Base-by-base conservation (phyloP, 768 basidiomycete species). In the Daedalea quercina region DNA sequence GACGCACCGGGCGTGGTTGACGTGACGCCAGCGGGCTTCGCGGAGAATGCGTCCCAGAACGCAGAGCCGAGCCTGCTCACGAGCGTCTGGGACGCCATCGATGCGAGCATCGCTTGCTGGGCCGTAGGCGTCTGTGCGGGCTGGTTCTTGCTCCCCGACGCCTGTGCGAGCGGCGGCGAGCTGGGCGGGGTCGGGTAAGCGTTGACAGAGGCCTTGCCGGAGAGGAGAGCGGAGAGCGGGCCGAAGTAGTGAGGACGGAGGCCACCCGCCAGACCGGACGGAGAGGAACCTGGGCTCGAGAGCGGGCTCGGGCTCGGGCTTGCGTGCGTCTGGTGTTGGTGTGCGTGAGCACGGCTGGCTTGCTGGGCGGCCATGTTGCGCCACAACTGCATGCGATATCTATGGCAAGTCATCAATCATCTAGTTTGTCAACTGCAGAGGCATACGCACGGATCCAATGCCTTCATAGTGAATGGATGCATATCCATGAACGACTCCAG, bases 341-440 rank as follows among this genome's bases (percentile, higher is more conserved):
- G 55, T 1, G 56, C 44, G 7, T 54, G 67, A 44, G 70, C 67
- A 25, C 69, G 69, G n/a, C 75, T 65, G 65, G 55, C 67, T 54
- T 57, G 86, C 59, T 91, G 90, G 28, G 82, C 76, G 0, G 91
- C 91, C 82, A 95, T 89, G 70, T 87, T 81, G 31, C 84, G 81
- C 94, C 93, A 95, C 0, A 96, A 75, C 56, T 95, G 93, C 88
- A 93, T 93, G 40, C 93, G 80, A 65, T 86, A 86, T 11, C 80
- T 81, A 11, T 4, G 28, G 56, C 24, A 47, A 23, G 22, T 26
- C 8, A 50, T 28, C 25, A 34, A 31, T 17, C 8, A 34, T n/a
- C 44, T 20, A 37, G 28, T 35, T 22, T 23, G 19, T 13, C 15
- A 13, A 47, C 48, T 43, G 55, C 6, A 51, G 31, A 47, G 54